Evolutionary conservation across 2,329 filamentous ascomycete genomes (phyloP), one percentile per base, ranked within the genome.

Genomic region (Epichloe uncinata): DNA sequence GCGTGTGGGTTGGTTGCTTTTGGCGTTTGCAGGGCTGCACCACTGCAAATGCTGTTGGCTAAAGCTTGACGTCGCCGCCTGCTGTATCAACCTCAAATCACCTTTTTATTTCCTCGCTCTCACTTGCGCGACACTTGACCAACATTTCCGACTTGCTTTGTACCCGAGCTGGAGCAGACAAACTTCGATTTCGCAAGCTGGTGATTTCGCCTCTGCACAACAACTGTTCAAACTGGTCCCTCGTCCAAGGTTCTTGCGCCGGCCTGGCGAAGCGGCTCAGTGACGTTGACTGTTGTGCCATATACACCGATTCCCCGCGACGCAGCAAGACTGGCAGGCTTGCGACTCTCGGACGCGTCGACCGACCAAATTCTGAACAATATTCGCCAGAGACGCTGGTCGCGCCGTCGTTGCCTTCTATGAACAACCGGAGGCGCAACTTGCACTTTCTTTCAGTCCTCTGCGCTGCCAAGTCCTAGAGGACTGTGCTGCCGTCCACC

Each of bases 341-440:
- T 8, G 16, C 16, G n/a, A 18, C 42, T 8, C 9, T 7, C 20
- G 16, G 35, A 45, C 8, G 22, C 4, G 9, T 16, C 18, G 30
- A 33, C 38, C 37, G 22, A 20, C 11, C 13, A 13, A n/a, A 22
- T 26, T 9, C 12, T 18, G 7, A n/a, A 8, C 11, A 18, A 37
- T 12, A 15, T 13, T 12, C 15, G 47, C 9, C 3, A 36, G 34
- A 45, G 35, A 16, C 42, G 30, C 35, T 30, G 16, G 16, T 6
- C 33, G 34, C 36, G 43, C 36, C 22, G 35, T 16, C 8, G 26
- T 47, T 45, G 36, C 49, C 50, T 41, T 53, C 47, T 41, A 52
- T 54, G 52, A 50, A 35, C 45, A 34, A 40, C 13, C 42, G 38
- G 50, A 36, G 33, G 22, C 37, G 30, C 44, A 37, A 35, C 46